Evolutionary conservation across 1,139 yeast species (phyloP).

Genomic region (Komagataea norvegica): DNA sequence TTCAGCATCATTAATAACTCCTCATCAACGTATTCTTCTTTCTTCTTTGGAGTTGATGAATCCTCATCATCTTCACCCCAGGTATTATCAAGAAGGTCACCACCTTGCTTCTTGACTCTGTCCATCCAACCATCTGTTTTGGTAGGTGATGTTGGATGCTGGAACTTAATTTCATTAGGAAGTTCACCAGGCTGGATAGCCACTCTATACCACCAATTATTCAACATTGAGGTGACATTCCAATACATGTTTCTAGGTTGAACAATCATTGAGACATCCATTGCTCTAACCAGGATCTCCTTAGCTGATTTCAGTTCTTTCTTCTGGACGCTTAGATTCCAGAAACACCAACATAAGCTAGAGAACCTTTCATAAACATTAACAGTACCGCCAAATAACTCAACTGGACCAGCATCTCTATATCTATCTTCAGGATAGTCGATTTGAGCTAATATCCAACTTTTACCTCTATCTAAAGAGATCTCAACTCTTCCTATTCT

Average conservation of each 20-base stretch:
- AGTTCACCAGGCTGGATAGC: conserved; percentile 25
- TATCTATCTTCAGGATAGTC: conserved; percentile 32
- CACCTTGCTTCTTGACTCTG: conserved; percentile 31
- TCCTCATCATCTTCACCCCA: conserved; percentile 30
- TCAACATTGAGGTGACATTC: conserved; percentile 34
- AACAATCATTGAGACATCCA: conserved; percentile 32
- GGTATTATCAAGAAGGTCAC: conserved; percentile 27
- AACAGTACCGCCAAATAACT: conserved; percentile 31
- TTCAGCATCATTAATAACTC: conserved; percentile 25
- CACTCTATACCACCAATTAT: conserved; percentile 35
- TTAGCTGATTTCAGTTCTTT: conserved; percentile 22
- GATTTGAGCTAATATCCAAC: conserved; percentile 29
- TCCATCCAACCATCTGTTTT: conserved; percentile 35
- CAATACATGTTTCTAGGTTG: conserved; percentile 36
- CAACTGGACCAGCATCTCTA: conserved; percentile 28
- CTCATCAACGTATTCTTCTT: conserved; percentile 19
- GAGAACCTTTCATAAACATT: conserved; percentile 31
- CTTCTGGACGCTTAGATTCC: conserved; percentile 26
- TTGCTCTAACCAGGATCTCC: conserved; percentile 32
- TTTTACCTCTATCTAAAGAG: conserved; percentile 30
- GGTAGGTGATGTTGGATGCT: conserved; percentile 30
- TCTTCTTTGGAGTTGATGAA: conserved; percentile 5
- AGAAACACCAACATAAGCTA: conserved; percentile 33
- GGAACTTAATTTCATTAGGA: conserved; percentile 24
- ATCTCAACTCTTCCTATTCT: conserved; percentile 32